These are phyloP conservation scores for Acacia confusa DNA, from an alignment of 306 rosid species.

Conservation along the genomic window DNA sequence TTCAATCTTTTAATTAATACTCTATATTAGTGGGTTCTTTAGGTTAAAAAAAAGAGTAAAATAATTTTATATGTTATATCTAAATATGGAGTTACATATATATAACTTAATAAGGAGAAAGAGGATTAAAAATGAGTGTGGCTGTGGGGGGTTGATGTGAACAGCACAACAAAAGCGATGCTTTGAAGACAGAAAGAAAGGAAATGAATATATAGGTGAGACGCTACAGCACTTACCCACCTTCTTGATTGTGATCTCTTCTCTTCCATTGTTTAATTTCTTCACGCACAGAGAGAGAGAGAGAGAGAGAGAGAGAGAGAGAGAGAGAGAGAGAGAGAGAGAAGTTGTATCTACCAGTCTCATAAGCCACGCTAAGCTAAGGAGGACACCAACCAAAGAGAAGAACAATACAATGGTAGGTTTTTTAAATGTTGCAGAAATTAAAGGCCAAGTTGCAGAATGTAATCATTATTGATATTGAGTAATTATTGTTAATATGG, in stretches of 20 bases:
- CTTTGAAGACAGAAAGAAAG: slow-evolving; percentile 46
- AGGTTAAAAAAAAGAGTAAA: too few species aligned
- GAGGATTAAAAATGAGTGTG: background rate
- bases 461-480: background rate
- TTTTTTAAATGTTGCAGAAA: slow-evolving; percentile 20
- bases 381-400: slow-evolving; percentile 49
- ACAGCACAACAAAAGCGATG: slow-evolving; percentile 43
- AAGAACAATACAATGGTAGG: slow-evolving; percentile 32
- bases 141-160: slow-evolving; percentile 27
- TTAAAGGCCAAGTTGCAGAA: background rate
- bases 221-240: slow-evolving; percentile 38
- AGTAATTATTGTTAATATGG: slow-evolving; percentile 21
- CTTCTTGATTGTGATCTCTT: slow-evolving; percentile 52
- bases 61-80: too few species aligned
- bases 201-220: background rate
- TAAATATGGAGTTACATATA: background rate
- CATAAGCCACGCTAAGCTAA: slow-evolving; percentile 26
- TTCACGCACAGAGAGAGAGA: background rate
- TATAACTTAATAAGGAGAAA: background rate
- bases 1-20: background rate
- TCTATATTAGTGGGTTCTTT: background rate
- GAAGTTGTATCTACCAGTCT: background rate
- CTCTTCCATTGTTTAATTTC: background rate
- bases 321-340: background rate
- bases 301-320: background rate